These are phyloP conservation scores for Cephaloascus fragrans DNA, from an alignment of 805 yeast species.

Conservation along the genomic window DNA sequence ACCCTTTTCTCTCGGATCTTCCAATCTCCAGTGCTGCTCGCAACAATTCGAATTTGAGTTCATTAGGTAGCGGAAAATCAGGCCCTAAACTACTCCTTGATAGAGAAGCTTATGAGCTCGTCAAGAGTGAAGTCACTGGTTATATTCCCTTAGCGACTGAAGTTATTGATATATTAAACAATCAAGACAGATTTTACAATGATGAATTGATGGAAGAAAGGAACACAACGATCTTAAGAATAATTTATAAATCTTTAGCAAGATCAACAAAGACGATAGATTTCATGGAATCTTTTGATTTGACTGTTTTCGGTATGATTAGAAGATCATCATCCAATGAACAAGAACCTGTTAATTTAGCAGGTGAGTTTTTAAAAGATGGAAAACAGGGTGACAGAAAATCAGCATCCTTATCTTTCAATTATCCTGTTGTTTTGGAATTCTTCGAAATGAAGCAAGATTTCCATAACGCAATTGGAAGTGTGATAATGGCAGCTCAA, in stretches of 20 bases:
- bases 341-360: not conserved
- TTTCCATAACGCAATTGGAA: slow-evolving; percentile 49
- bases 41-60: not conserved
- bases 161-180: slow-evolving; percentile 28
- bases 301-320: slow-evolving; percentile 30
- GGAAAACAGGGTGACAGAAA: not conserved
- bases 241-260: slow-evolving; percentile 43
- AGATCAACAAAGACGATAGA: slow-evolving; percentile 39
- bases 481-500: slow-evolving; percentile 59
- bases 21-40: slow-evolving; percentile 16
- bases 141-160: slow-evolving; percentile 29
- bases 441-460: slow-evolving; percentile 69
- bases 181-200: slow-evolving; percentile 26
- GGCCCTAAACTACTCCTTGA: slow-evolving; percentile 41
- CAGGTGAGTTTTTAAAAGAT: not conserved
- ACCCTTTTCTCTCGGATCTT: slow-evolving; percentile 50
- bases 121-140: slow-evolving; percentile 25
- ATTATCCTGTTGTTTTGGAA: slow-evolving; percentile 52
- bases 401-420: slow-evolving; percentile 18
- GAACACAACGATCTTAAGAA: slow-evolving; percentile 42
- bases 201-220: slow-evolving; percentile 24
- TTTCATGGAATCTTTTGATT: slow-evolving; percentile 50
- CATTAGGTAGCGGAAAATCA: slow-evolving; percentile 5
- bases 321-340: not conserved
- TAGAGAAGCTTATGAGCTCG: slow-evolving; percentile 30